A percentile compares a stretch with the other conserved stretches of the same genome.
These are phyloP conservation scores for Penicillium samsonianum DNA, from an alignment of 495 filamentous ascomycete genomes.

Conservation along the genomic window DNA sequence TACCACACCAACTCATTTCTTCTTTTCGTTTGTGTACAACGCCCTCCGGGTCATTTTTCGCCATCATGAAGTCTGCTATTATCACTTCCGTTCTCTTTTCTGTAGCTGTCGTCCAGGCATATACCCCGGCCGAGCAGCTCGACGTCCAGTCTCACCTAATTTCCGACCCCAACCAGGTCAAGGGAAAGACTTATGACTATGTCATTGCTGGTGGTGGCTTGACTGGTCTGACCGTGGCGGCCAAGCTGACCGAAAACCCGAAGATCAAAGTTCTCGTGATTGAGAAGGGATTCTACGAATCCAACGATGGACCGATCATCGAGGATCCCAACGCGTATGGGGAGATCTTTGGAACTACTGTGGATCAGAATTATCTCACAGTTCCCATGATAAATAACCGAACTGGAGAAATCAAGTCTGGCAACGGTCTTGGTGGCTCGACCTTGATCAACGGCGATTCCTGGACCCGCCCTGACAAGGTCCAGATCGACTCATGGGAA, in stretches of 20 bases:
- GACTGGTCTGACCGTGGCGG: conserved; percentile 36
- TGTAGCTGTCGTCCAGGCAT: too few species aligned
- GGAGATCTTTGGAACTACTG: conserved; percentile 34
- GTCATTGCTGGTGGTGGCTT: conserved; percentile 39
- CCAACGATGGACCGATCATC: conserved; percentile 34
- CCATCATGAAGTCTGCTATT: too few species aligned
- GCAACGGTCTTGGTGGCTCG: conserved; percentile 52
- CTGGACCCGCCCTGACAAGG: conserved; percentile 45
- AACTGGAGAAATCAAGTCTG: conserved; percentile 21
- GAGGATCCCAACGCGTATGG: conserved; percentile 39
- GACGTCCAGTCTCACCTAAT: conserved; percentile 27
- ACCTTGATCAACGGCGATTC: conserved; percentile 57
- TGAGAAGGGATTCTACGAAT: conserved; percentile 47
- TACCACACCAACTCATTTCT: too few species aligned
- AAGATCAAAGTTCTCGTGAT: conserved; percentile 52
- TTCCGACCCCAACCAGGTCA: conserved; percentile 24
- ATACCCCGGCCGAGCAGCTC: conserved; percentile 2
- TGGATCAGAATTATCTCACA: conserved; percentile 25
- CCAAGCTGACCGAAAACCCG: conserved; percentile 47
- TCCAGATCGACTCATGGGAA: conserved; percentile 54
- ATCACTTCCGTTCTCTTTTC: too few species aligned
- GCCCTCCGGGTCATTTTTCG: too few species aligned
- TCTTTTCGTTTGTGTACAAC: too few species aligned
- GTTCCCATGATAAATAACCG: conserved; percentile 20
- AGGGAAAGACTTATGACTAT: conserved; percentile 29